Evolutionary conservation across 352 stramenopile genomes (phyloP).

Genomic region (Phytophthora megakarya): DNA sequence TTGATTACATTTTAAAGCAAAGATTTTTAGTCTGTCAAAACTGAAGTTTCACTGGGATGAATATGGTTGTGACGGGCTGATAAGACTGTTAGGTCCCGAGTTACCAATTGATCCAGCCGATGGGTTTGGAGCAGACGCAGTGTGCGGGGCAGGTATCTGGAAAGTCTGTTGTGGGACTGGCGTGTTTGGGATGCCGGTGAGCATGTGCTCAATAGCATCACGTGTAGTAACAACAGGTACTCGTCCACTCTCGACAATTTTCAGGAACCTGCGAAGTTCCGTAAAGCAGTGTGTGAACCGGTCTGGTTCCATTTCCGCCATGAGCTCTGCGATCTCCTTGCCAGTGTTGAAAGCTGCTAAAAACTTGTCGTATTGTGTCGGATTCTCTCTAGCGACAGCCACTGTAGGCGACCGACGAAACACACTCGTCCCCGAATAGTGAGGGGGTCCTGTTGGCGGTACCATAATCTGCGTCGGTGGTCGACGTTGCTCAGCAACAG

Average conservation of each 20-base stretch:
- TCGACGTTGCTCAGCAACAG: neutral
- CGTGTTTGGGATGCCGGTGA: conserved; percentile 14
- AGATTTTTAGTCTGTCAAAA: neutral
- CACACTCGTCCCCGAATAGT: conserved; percentile 5
- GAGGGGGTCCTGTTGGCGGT: neutral
- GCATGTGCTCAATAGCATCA: conserved; percentile 27
- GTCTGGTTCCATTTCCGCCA: conserved; percentile 30
- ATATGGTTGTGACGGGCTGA: conserved; percentile 7
- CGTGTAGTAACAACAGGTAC: conserved; percentile 26
- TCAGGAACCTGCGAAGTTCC: conserved; percentile 31
- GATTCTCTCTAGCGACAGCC: conserved; percentile 1
- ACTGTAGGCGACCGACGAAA: neutral
- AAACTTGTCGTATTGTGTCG: conserved; percentile 35
- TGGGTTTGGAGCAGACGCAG: neutral
- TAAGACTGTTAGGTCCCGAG: conserved; percentile 18
- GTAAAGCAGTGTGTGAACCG: conserved; percentile 18
- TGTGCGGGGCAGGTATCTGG: neutral
- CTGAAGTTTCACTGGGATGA: conserved; percentile 2
- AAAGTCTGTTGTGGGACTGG: conserved; percentile 11
- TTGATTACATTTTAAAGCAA: neutral
- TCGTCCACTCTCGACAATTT: conserved; percentile 21
- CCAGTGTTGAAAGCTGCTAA: conserved; percentile 31
- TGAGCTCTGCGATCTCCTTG: conserved; percentile 34
- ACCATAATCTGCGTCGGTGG: neutral
- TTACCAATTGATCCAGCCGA: neutral